Base-by-base conservation (phyloP, 192 early-diverging fungal genomes). In the Backusella liffmaniae region DNA sequence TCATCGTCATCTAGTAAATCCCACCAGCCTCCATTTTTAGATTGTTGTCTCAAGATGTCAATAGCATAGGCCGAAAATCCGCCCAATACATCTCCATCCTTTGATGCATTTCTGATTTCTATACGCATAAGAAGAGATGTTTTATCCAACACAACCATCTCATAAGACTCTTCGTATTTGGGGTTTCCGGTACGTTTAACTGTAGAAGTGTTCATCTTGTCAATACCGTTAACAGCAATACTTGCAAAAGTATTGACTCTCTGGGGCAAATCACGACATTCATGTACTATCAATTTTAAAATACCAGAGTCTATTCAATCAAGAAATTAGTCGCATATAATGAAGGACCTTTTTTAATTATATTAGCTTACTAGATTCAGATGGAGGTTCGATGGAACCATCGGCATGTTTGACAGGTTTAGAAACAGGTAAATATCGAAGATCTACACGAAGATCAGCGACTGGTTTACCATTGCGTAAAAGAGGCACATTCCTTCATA, bases 141-240 rank as follows among this genome's bases (percentile, higher is more conserved):
- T 67, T 89, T 84, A 78, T 96, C 91, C 12, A 89, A 76, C n/a
- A 96, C 84, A 74, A 93, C 93, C 34, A 91, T 77, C 76, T 92
- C 91, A 70, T 84, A 79, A 59, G 85, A 78, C 16, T 84, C 79
- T 74, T 94, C 91, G 88, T 91, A 96, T 32, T 87, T 86, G 32
- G 95, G 95, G 66, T 88, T 87, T 67, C 88, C 85, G 1, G 87
- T 94, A 66, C 86, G 84, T 74, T 91, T 92, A 46, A 87, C 86
- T 42, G 82, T 80, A 34, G 84, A 83, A n/a, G 93, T 91, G 36
- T 79, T 80, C 34, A 84, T 75, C 41, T 80, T 81, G 46, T 76
- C 75, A 21, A 76, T 42, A 35, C 79, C 80, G 59, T 87, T 87
- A 62, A 92, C 39, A 72, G 82, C 74, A 66, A 89, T 82, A 79